Conservation (phyloP, 1,139 yeast genomes). For the Taiozyma sp. region DNA sequence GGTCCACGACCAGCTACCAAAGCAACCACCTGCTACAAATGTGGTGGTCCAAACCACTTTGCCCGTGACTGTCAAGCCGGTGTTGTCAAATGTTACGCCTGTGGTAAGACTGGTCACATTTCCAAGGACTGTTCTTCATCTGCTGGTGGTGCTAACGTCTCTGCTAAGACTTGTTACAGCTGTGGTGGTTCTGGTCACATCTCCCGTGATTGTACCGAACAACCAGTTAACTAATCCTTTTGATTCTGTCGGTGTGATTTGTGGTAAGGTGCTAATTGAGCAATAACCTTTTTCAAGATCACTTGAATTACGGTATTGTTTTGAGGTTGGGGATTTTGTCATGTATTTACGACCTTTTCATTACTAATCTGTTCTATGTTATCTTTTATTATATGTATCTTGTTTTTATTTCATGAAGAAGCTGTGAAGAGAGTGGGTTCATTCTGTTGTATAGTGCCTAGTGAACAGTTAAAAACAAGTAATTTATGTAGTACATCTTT, state of each 20-base stretch:
- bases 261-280: slow-evolving; percentile 6
- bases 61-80: slow-evolving; percentile 87
- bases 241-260: not conserved
- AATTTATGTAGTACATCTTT: not conserved
- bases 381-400: not conserved
- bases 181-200: slow-evolving; percentile 91
- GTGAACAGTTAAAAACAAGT: not conserved
- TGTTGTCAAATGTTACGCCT: slow-evolving; percentile 79
- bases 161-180: slow-evolving; percentile 67
- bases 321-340: slow-evolving; percentile 10
- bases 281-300: not conserved
- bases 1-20: slow-evolving; percentile 26
- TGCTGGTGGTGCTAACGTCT: slow-evolving; percentile 32
- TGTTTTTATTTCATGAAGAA: not conserved
- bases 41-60: slow-evolving; percentile 91
- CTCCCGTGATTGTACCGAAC: slow-evolving; percentile 76
- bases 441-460: not conserved
- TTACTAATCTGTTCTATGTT: slow-evolving; percentile 7
- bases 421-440: not conserved
- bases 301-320: slow-evolving; percentile 1
- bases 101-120: slow-evolving; percentile 87
- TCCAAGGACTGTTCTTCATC: slow-evolving; percentile 71
- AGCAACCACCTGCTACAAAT: slow-evolving; percentile 76
- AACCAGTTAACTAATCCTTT: slow-evolving; percentile 13
- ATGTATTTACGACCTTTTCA: slow-evolving; percentile 14